These are phyloP conservation scores for Coniochaeta ligniaria DNA, from an alignment of 2,329 filamentous ascomycete genomes.

Conservation along the genomic window DNA sequence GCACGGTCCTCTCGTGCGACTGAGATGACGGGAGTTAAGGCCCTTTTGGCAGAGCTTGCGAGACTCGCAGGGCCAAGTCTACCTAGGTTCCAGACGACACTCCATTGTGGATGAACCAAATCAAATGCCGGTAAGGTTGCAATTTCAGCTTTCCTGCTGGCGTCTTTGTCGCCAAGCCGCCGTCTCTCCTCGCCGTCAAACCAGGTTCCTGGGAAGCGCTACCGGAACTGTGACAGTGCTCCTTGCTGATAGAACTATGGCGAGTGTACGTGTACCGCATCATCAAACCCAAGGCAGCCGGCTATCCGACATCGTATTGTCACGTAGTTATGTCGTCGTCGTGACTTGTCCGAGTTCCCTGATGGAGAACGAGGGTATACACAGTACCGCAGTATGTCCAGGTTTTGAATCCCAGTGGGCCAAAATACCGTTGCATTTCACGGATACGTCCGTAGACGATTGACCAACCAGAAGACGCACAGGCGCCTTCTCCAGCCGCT, in stretches of 20 bases:
- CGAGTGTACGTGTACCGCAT: too few relatives aligned
- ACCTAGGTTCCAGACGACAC: neutral
- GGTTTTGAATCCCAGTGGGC: neutral
- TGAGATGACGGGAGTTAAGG: neutral
- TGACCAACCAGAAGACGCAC: neutral
- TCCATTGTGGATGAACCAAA: neutral
- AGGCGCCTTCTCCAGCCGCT: neutral
- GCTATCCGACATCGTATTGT: too few relatives aligned
- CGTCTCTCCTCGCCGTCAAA: neutral
- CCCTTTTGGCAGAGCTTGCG: neutral
- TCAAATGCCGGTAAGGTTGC: neutral
- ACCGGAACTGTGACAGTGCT: neutral
- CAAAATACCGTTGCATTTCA: neutral
- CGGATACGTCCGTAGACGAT: neutral
- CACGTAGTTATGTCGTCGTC: too few relatives aligned
- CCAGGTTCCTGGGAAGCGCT: conserved; percentile 1
- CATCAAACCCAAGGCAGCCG: too few relatives aligned
- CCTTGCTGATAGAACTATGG: too few relatives aligned
- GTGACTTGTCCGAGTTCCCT: too few relatives aligned
- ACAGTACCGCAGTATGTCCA: too few relatives aligned
- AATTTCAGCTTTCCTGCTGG: neutral
- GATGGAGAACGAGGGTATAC: too few relatives aligned
- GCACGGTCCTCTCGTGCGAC: neutral
- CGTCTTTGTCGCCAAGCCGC: neutral
- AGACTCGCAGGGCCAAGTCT: neutral